phyloP scores from a whole-genome alignment of 2,329 filamentous ascomycete species.

The Pyrenophora teres region DNA sequence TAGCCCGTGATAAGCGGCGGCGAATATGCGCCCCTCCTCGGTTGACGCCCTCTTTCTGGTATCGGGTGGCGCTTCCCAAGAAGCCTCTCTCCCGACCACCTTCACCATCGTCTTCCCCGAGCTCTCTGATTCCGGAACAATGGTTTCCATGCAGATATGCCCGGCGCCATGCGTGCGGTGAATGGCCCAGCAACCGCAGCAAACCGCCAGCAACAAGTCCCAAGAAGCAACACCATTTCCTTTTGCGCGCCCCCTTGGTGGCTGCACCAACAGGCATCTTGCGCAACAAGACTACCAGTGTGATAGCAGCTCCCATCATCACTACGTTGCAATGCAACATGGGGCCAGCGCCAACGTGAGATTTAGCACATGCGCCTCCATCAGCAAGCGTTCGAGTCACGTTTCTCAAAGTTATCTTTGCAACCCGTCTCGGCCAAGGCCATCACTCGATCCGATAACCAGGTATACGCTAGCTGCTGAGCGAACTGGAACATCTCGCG shows the following conservation, averaged over 20 bases:
- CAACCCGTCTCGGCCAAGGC: constrained; percentile 13
- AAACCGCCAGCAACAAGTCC: no score
- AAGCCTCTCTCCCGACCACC: constrained; percentile 28
- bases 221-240: no score
- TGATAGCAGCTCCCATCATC: constrained; percentile 24
- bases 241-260: constrained; percentile 1
- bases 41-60: constrained; percentile 39
- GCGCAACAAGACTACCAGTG: constrained; percentile 12
- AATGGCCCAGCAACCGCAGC: not conserved
- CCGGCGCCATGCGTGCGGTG: not conserved
- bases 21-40: constrained; percentile 42
- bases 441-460: constrained; percentile 29
- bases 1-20: constrained; percentile 44
- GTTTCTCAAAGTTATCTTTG: constrained; percentile 23
- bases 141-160: constrained; percentile 6
- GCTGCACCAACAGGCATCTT: constrained; percentile 8
- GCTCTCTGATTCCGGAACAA: constrained; percentile 4
- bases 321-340: constrained; percentile 9
- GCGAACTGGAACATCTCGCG: constrained; percentile 18
- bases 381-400: constrained; percentile 18
- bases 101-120: constrained; percentile 39
- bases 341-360: constrained; percentile 16
- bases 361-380: constrained; percentile 17
- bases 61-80: constrained; percentile 36
- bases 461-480: constrained; percentile 32